Evolutionary conservation across 2,329 filamentous ascomycete genomes (phyloP).

Genomic region (Sarocladium oryzae): DNA sequence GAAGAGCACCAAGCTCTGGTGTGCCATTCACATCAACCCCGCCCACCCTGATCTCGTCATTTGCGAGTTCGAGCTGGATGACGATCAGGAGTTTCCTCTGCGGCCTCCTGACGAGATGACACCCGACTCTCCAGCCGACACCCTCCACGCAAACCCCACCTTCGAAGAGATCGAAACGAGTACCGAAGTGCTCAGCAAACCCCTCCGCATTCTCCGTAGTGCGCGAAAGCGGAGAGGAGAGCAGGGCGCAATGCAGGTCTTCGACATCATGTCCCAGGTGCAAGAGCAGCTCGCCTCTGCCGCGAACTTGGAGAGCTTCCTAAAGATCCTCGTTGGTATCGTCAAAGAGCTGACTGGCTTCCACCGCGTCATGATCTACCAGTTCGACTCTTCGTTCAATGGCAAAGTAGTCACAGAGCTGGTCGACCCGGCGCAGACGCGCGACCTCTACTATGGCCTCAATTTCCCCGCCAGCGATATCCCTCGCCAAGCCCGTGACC

Average conservation of each 20-base stretch:
- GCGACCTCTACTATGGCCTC: constrained; percentile 79
- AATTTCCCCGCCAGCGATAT: constrained; percentile 88
- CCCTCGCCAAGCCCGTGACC: constrained; percentile 75
- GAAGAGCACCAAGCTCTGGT: constrained; percentile 69
- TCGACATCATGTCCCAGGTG: constrained; percentile 87
- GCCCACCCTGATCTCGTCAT: constrained; percentile 65
- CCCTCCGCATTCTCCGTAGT: constrained; percentile 68
- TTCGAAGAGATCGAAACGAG: constrained; percentile 68
- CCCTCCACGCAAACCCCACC: constrained; percentile 65
- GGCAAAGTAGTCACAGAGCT: constrained; percentile 83
- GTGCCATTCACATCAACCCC: constrained; percentile 72
- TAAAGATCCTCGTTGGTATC: constrained; percentile 78
- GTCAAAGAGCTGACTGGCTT: constrained; percentile 88
- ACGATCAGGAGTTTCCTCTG: constrained; percentile 63
- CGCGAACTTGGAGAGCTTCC: constrained; percentile 61
- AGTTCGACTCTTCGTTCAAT: constrained; percentile 78
- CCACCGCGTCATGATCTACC: constrained; percentile 88
- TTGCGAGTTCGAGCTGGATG: constrained; percentile 83
- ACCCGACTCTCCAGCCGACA: constrained; percentile 64
- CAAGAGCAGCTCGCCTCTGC: constrained; percentile 79
- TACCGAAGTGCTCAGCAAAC: constrained; percentile 68
- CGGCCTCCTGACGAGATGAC: constrained; percentile 54
- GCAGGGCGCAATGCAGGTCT: constrained; percentile 80
- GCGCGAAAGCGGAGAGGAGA: constrained; percentile 71
- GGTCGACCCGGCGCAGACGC: constrained; percentile 71